Conservation (phyloP, 139 green algal species). For the Chlamydomonas sp. region DNA sequence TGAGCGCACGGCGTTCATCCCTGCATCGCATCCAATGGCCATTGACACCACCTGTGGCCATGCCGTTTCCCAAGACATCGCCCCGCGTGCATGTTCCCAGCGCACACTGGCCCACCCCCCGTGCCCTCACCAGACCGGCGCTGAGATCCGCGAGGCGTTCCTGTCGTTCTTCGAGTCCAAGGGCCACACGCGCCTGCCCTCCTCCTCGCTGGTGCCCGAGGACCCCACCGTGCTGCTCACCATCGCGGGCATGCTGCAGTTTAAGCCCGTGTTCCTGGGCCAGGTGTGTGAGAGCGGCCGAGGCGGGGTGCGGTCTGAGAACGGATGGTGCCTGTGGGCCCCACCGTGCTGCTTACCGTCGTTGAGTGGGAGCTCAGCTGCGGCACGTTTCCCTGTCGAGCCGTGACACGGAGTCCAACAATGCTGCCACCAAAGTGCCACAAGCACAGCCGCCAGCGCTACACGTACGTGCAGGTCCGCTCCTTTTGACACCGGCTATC, state of each 20-base stretch:
- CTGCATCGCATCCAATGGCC: no score
- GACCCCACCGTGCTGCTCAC: conserved; percentile 94
- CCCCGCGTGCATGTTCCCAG: not conserved
- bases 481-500: not conserved
- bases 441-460: no score
- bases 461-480: not conserved
- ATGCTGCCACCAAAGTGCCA: no score
- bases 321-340: not conserved
- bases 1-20: no score
- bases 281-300: conserved; percentile 53
- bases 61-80: not conserved
- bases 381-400: no score
- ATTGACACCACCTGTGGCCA: no score
- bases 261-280: conserved; percentile 97
- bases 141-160: conserved; percentile 87
- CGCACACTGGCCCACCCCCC: not conserved
- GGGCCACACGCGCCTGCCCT: conserved; percentile 82
- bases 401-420: no score
- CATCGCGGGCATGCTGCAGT: conserved; percentile 95
- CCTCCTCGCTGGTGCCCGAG: conserved; percentile 87
- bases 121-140: conserved; percentile 59
- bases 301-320: not conserved
- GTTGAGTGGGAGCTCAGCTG: no score
- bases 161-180: conserved; percentile 85
- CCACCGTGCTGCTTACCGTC: not conserved